These are phyloP conservation scores for Trichomonas tenax DNA, from an alignment of 208 protist species.

Conservation along the genomic window DNA sequence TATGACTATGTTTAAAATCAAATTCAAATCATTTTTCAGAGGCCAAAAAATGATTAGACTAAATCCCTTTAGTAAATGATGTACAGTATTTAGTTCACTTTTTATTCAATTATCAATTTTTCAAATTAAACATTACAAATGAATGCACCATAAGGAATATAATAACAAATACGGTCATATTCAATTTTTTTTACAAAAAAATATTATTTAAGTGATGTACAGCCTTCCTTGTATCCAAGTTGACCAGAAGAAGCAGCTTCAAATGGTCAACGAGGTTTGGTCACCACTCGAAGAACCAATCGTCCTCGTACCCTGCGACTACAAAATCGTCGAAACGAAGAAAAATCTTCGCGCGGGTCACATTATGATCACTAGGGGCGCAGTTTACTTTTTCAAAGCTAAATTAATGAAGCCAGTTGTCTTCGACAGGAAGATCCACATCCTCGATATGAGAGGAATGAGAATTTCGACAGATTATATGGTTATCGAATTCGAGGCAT, in stretches of 20 bases:
- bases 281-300: neutral
- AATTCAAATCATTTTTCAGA: no score
- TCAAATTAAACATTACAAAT: no score
- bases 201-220: neutral
- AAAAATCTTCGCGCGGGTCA: neutral
- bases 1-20: no score
- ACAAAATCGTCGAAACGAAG: neutral
- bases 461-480: neutral
- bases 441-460: neutral
- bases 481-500: neutral
- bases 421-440: neutral
- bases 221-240: neutral
- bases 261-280: neutral
- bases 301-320: neutral
- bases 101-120: no score
- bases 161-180: no score
- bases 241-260: neutral
- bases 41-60: no score
- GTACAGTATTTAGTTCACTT: no score
- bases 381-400: neutral
- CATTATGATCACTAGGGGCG: neutral
- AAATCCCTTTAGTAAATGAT: no score
- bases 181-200: no score
- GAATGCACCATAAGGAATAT: no score
- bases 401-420: neutral